Evolutionary conservation across 2,329 filamentous ascomycete species (phyloP), one percentile per base, ranked within the genome.

Genomic region (Dactylellina cionopaga): DNA sequence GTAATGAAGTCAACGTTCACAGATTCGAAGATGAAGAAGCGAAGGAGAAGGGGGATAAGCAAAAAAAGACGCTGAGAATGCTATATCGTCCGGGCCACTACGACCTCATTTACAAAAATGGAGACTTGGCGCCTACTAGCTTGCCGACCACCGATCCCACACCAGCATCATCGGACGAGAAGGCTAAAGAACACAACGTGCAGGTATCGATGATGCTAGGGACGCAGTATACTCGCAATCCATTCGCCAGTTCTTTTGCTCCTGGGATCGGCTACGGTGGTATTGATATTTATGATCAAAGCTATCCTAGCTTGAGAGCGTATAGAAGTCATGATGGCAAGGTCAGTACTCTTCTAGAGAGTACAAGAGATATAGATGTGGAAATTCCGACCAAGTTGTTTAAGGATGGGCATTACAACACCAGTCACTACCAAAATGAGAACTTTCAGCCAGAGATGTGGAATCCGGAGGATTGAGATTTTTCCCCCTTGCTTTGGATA

Each of bases 81-180:
- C 83, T 90, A 22, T 90, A 90, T 77, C 83, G 88, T 77, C 88
- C 88, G 41, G 92, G 92, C 71, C 95, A 98, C 81, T 99, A 98
- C 80, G 95, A 98, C 80, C 89, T 99, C 73, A 85, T 98, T 31
- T 99, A 99, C 83, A 89, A 87, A 79, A 83, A 84, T 25, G 85
- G 86, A 75, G 84, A 86, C 76, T 77, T 85, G 13, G 70, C 73
- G 78, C 71, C 73, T 62, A 77, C 68, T 1, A 74, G 73, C 5
- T 51, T 68, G 44, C 66, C 74, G 46, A 70, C 78, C 15, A 54
- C 44, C 75, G 64, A 70, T 78, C 78, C 52, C 74, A 41, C n/a
- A n/a, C n/a, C n/a, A n/a, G n/a, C n/a, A n/a, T n/a, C n/a, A n/a
- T n/a, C n/a, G n/a, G n/a, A 10, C 11, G 31, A n/a, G 11, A 47